Conservation (phyloP, 345 rosid genomes). For the Eucalyptus cloeziana region DNA sequence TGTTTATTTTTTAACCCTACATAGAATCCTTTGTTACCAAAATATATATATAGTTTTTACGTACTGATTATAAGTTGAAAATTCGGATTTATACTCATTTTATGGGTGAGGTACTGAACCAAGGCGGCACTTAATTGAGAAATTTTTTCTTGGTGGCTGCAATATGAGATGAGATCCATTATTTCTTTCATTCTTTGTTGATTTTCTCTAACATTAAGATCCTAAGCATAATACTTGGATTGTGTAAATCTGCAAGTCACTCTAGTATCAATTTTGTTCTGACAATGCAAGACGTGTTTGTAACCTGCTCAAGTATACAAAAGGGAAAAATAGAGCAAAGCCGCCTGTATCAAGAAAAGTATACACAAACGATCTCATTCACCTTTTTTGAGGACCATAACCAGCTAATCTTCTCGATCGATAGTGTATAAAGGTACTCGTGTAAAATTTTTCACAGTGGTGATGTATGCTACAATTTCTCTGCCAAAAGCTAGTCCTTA, state of each 20-base stretch:
- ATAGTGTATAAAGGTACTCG: neutral
- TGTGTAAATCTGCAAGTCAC: neutral
- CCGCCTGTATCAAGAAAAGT: neutral
- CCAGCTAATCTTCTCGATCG: neutral
- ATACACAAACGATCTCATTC: neutral
- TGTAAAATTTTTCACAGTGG: neutral
- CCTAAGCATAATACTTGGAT: neutral
- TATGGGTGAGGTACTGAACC: neutral
- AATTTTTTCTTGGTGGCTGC: neutral
- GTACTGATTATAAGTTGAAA: neutral
- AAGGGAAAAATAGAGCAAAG: neutral
- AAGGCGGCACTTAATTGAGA: neutral
- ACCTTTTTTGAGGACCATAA: neutral
- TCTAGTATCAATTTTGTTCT: neutral
- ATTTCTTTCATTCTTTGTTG: neutral
- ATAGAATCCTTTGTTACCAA: neutral
- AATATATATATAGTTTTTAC: neutral
- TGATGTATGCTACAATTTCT: neutral
- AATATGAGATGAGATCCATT: neutral
- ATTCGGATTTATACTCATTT: neutral
- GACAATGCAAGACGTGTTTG: neutral
- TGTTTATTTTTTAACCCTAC: neutral
- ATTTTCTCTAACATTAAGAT: neutral
- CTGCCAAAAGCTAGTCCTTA: neutral
- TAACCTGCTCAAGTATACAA: neutral